Evolutionary conservation across 345 rosid species (phyloP).

Genomic region (Citrus hindsii): DNA sequence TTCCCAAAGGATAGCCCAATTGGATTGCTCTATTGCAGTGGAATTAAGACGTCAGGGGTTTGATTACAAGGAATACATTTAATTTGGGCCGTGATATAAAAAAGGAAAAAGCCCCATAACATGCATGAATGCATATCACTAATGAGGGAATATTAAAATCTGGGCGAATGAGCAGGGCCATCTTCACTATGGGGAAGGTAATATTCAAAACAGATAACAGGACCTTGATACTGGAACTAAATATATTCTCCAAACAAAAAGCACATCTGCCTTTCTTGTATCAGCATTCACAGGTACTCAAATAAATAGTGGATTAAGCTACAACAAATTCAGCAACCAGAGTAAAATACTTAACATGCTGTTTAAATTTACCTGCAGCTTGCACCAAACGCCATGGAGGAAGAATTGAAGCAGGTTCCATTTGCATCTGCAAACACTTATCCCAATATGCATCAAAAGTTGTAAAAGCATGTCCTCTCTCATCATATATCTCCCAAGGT

Average conservation of each 20-base stretch:
- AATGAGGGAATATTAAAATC: neutral
- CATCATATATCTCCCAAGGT: slow-evolving; percentile 87
- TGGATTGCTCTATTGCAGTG: no score
- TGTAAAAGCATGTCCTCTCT: slow-evolving; percentile 64
- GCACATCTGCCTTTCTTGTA: neutral
- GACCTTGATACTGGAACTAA: neutral
- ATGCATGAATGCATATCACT: neutral
- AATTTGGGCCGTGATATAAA: no score
- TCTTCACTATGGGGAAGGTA: neutral
- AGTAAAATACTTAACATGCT: neutral
- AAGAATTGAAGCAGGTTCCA: slow-evolving; percentile 59
- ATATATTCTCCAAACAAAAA: neutral
- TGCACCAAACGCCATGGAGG: slow-evolving; percentile 72
- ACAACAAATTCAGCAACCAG: neutral
- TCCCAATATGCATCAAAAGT: slow-evolving; percentile 72
- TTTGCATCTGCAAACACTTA: slow-evolving; percentile 61
- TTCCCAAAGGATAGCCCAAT: no score
- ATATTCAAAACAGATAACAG: neutral
- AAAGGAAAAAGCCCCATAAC: neutral
- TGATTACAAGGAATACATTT: no score
- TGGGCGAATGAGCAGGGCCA: neutral
- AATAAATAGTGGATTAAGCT: neutral
- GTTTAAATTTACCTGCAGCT: slow-evolving; percentile 47
- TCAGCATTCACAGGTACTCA: neutral
- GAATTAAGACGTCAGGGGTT: no score